Conservation (phyloP, 306 rosid genomes). For the Trifolium subterraneum region DNA sequence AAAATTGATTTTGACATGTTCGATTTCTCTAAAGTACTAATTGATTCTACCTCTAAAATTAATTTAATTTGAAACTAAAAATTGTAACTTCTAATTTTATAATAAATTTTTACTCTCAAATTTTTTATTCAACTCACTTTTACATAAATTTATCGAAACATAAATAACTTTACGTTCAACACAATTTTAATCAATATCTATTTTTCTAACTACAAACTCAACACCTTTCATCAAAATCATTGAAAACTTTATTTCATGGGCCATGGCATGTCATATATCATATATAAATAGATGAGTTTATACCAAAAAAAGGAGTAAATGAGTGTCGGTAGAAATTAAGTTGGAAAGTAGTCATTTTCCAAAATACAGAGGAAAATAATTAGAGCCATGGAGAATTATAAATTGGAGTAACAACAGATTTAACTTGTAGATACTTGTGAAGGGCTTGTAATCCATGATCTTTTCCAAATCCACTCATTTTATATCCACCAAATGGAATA, state of each 20-base stretch:
- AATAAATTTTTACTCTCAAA: too few species aligned
- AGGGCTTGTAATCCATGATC: conserved; percentile 44
- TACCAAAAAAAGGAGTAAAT: too few species aligned
- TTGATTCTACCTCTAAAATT: too few species aligned
- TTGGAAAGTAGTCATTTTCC: background rate
- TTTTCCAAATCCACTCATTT: conserved; percentile 51
- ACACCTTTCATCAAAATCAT: background rate
- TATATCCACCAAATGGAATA: conserved; percentile 71
- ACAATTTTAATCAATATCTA: too few species aligned
- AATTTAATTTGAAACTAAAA: too few species aligned
- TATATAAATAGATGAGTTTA: background rate
- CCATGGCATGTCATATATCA: background rate
- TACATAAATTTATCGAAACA: too few species aligned
- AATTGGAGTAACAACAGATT: conserved; percentile 67
- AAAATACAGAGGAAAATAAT: conserved; percentile 2
- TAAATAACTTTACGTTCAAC: too few species aligned
- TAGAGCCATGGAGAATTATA: conserved; percentile 76
- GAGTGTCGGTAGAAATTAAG: background rate
- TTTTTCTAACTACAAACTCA: too few species aligned
- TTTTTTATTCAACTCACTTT: too few species aligned
- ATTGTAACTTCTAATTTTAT: too few species aligned
- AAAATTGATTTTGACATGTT: too few species aligned
- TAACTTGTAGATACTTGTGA: conserved; percentile 45
- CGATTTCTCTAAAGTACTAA: too few species aligned
- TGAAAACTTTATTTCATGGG: background rate